Evolutionary conservation across 208 protist species (phyloP), one percentile per base, ranked within the genome.

Genomic region (Leishmania mexicana): DNA sequence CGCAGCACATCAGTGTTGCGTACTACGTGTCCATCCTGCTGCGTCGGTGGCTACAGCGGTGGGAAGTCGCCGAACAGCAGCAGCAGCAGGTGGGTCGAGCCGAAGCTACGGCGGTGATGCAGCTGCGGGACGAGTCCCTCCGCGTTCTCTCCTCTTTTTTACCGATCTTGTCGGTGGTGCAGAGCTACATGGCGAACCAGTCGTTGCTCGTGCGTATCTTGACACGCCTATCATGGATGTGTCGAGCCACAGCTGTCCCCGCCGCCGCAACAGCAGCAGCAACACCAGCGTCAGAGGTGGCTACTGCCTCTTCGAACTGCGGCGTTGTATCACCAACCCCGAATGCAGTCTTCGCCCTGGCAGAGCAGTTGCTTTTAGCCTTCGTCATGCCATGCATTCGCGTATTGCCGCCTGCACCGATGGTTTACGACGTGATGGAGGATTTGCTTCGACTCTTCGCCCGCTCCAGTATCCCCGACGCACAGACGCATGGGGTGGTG

Each of bases 321-420:
- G 28, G 70, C 19, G 40, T 54, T 40, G n/a, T 35, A 78, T 19
- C 54, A 5, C 76, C 42, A 19, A 74, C 40, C 19, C 21, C 57
- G 6, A 49, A 51, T 31, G 82, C 49, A 57, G 57, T 81, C 21
- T 83, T 95, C 35, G 83, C 78, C 28, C 64, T 95, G 54, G 81
- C 84, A 57, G 93, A 97, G 83, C 45, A 57, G 73, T 77, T 88
- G 45, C 85, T 95, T 31, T 78, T 95, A 70, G 54, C 78, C 74
- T 79, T 97, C 7, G 79, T 97, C 13, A 90, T 97, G 84, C 93
- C 93, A 24, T 94, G 90, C 70, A 78, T 95, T 71, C 89, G 92
- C 51, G 92, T 95, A 24, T 84, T 97, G 75, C 60, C 85, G n/a
- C 89, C 93, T 19, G 92, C 91, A 6, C 87, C 84, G 35, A 76